Percentiles rank a stretch among this genome's conserved stretches.
These are phyloP conservation scores for Acacia acuminata DNA, from an alignment of 306 rosid genomes.

Conservation along the genomic window DNA sequence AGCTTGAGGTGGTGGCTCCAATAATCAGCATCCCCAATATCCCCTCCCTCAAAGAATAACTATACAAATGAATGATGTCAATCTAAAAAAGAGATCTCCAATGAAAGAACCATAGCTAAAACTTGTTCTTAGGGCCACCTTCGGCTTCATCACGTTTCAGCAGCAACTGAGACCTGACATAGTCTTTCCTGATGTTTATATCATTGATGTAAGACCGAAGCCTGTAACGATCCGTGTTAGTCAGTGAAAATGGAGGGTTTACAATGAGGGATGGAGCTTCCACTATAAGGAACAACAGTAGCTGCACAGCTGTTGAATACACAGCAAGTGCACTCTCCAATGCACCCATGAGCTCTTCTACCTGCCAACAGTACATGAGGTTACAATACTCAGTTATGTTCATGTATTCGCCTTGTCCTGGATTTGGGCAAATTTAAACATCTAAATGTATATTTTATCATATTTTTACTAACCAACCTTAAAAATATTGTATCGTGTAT, in stretches of 20 bases:
- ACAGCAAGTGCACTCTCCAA: constrained; percentile 72
- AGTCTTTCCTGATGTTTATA: constrained; percentile 78
- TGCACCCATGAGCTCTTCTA: constrained; percentile 89
- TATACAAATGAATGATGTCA: constrained; percentile 73
- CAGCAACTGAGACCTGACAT: constrained; percentile 75
- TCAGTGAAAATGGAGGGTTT: constrained; percentile 87
- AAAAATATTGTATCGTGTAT: no score
- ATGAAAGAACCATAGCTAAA: constrained; percentile 30
- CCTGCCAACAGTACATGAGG: constrained; percentile 53
- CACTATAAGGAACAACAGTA: constrained; percentile 74
- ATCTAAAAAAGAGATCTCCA: constrained; percentile 30
- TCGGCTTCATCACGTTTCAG: constrained; percentile 65
- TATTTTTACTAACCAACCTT: no score
- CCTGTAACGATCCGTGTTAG: constrained; percentile 85
- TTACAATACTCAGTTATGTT: constrained; percentile 22
- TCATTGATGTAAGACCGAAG: constrained; percentile 76
- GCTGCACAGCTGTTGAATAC: constrained; percentile 74
- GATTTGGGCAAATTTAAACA: background rate
- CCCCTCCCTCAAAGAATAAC: constrained; percentile 75
- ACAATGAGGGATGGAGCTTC: constrained; percentile 95
- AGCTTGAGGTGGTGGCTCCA: constrained; percentile 27
- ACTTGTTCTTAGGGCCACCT: constrained; percentile 49
- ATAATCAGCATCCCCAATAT: constrained; percentile 46
- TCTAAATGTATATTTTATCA: no score
- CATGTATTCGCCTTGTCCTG: background rate